Conservation (phyloP, 2,329 filamentous ascomycete species). For the Aspergillus aculeatus region DNA sequence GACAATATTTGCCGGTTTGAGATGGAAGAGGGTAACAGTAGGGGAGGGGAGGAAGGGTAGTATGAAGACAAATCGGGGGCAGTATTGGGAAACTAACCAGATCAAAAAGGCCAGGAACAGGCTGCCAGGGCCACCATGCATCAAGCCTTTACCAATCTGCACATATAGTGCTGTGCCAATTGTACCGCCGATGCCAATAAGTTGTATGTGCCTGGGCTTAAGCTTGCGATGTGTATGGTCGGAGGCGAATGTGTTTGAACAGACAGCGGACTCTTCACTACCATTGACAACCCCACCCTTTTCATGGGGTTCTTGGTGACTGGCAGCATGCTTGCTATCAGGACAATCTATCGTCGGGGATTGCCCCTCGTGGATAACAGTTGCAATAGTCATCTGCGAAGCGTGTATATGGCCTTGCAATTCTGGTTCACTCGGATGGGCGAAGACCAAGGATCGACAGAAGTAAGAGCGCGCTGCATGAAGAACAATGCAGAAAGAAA, state of each 20-base stretch:
- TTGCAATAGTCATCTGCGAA: constrained; percentile 16
- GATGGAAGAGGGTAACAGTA: background rate
- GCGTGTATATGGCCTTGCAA: background rate
- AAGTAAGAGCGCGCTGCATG: background rate
- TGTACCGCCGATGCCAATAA: constrained; percentile 49
- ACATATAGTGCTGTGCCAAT: constrained; percentile 47
- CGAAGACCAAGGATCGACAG: background rate
- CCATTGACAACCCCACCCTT: constrained; percentile 19
- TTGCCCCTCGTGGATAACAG: constrained; percentile 18
- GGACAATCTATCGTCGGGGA: constrained; percentile 13
- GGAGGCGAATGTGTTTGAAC: constrained; percentile 24
- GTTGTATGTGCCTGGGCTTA: constrained; percentile 47
- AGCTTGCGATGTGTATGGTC: constrained; percentile 43
- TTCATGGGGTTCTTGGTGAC: constrained; percentile 14
- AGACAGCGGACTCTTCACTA: constrained; percentile 24
- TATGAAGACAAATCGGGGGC: background rate
- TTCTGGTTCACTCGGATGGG: background rate
- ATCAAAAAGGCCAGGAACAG: constrained; percentile 48
- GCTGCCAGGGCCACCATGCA: constrained; percentile 44
- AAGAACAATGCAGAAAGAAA: background rate
- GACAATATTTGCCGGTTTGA: background rate
- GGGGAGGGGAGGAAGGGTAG: constrained; percentile 5
- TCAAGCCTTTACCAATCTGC: constrained; percentile 42
- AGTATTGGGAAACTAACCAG: constrained; percentile 37
- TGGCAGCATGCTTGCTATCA: constrained; percentile 9